Base-by-base conservation (phyloP, 169 alveolate genomes). In the Cryptosporidium canis region DNA sequence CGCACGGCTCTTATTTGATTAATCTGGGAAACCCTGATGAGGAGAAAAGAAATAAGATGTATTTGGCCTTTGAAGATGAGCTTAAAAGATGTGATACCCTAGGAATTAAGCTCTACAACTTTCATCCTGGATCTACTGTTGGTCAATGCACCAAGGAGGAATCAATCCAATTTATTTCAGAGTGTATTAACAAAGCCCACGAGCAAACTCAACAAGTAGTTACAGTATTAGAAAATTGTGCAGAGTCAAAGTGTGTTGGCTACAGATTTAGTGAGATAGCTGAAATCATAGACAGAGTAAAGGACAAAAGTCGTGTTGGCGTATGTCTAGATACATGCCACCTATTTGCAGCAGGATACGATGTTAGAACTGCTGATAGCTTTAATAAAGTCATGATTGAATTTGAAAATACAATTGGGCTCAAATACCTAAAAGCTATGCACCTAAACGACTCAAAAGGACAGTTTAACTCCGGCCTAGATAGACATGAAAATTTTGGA, bases 261-360 rank as follows among this genome's bases (percentile, higher is more conserved):
- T 94, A 95, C 64, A 93, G 90, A 77, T 94, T 95, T 90, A 95
- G 94, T 87, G 97, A 95, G 70, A 83, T 95, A 61, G 77, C 95
- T 33, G 94, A 94, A 45, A 94, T 95, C 48, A 94, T 95, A 41
- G 67, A 43, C 11, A 93, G 61, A 66, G 91, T 95, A 12, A 90
- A 94, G 47, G 92, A 94, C 77, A 95, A 95, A 72, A 90, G 85
- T 12, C 91, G 98, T 56, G 96, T 95, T 14, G 98, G 97, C 16
- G 96, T 95, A 24, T 95, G 98, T 66, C 92, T 95, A 18, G 98
- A 95, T 58, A 95, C 98, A n/a, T 95, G 98, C 58, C 98, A 95
- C 61, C 94, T 95, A 6, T 95, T 94, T 53, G 96, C 98, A 24
- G 98, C 98, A 5, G 98, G 98, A 0, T 94, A 92, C 90, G 96